Evolutionary conservation across 345 rosid genomes (phyloP), one percentile per base, ranked within the genome.

Genomic region (Bretschneidera sinensis): DNA sequence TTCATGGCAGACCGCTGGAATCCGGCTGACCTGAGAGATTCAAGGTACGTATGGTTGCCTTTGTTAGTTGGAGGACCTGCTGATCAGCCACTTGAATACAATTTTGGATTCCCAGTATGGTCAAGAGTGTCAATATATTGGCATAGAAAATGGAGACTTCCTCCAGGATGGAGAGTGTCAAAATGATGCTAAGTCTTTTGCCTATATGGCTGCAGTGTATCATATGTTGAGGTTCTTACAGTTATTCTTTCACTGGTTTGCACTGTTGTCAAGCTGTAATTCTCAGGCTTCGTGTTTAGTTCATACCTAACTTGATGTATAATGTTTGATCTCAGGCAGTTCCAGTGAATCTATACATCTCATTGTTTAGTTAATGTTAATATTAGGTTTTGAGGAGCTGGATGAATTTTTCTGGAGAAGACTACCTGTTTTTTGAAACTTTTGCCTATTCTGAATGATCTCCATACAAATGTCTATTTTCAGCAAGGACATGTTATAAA

Each of bases 1-100:
- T 94, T 94, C 71, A 84, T 90, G 91, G 96, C 96, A 3, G 99
- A 94, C 72, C 78, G 99, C 54, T 94, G 97, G 97, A 94, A 94
- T 67, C 97, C 87, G 0, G 92, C 87, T 17, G 90, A 90, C 55
- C 65, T 94, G 71, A 76, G 88, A 82, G 91, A 94, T 61, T 90
- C 99, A 0, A 81, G 96, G 73, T 88, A 90, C 13, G 71, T 94
- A 19, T 94, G 99, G 96, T 71, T 90, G 60, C 96, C 96, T 11
- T 60, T 94, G 71, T 77, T 87, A 54, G 86, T 90, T 18, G 85
- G 92, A 0, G 96, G 95, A 34, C 81, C 83, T 0, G 95, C 90
- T 9, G 97, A 94, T 71, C 81, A 71, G 68, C 92, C 96, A 6
- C 76, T 92, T 0, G 89, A 89, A 18, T 81, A 64, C 62, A 77